These are phyloP conservation scores for Earliella scabrosa DNA, from an alignment of 1,284 basidiomycete genomes.

Conservation along the genomic window DNA sequence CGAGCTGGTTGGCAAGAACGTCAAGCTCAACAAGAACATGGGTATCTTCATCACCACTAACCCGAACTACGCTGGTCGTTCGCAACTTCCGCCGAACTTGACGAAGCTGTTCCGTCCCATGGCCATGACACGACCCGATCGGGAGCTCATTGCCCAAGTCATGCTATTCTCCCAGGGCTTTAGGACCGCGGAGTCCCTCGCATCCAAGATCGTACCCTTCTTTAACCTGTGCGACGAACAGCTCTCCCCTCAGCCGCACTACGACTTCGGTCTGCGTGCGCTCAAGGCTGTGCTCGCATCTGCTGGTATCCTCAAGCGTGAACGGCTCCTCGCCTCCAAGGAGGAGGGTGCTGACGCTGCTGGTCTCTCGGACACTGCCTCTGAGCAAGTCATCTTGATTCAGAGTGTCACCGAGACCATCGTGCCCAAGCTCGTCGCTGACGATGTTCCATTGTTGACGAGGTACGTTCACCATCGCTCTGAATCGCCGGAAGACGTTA, in stretches of 20 bases:
- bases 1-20: conserved; percentile 93
- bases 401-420: conserved; percentile 99
- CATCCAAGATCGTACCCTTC: conserved; percentile 98
- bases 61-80: conserved; percentile 97
- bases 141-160: conserved; percentile 98
- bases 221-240: conserved; percentile 99
- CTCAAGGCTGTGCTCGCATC: conserved; percentile 96
- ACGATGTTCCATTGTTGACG: conserved; percentile 93
- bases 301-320: conserved; percentile 97
- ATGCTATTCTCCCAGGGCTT: conserved; percentile 99
- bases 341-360: conserved; percentile 48
- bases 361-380: conserved; percentile 70
- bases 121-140: conserved; percentile 99
- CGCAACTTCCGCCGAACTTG: conserved; percentile 95
- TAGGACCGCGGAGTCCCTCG: conserved; percentile 93
- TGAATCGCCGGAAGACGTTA: background rate
- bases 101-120: conserved; percentile 96
- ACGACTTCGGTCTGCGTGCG: conserved; percentile 98
- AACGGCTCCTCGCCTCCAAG: conserved; percentile 67
- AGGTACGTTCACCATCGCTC: conserved; percentile 51
- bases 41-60: conserved; percentile 99
- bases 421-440: conserved; percentile 96
- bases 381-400: conserved; percentile 96
- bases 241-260: conserved; percentile 96
- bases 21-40: conserved; percentile 94